Conservation (phyloP, 352 stramenopile genomes). For the Phytophthora tentaculata region DNA sequence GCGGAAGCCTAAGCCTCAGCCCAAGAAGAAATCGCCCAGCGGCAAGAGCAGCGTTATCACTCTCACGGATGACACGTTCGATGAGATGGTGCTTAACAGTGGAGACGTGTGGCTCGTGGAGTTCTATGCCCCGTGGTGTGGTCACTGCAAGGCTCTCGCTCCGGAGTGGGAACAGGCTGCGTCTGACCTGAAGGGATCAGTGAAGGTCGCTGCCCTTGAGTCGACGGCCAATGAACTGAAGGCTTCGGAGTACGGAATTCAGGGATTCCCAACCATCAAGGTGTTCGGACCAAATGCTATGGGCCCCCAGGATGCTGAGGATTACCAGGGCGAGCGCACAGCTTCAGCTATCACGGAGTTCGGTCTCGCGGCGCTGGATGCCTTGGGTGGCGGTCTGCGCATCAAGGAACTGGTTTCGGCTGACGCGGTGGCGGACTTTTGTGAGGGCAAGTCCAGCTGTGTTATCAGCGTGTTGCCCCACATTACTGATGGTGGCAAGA, state of each 20-base stretch:
- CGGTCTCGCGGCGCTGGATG: conserved; percentile 75
- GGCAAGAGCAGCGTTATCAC: conserved; percentile 83
- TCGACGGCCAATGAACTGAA: conserved; percentile 93
- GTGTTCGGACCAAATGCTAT: conserved; percentile 88
- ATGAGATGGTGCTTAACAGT: conserved; percentile 90
- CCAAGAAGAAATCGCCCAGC: conserved; percentile 52
- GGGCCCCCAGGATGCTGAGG: conserved; percentile 59
- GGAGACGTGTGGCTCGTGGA: conserved; percentile 92
- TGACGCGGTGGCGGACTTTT: conserved; percentile 79
- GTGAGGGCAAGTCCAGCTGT: conserved; percentile 89
- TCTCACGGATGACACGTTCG: conserved; percentile 92
- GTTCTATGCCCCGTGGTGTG: conserved; percentile 94
- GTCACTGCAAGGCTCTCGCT: conserved; percentile 92
- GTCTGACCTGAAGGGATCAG: conserved; percentile 84
- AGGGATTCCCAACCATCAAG: conserved; percentile 96
- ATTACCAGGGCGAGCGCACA: conserved; percentile 91
- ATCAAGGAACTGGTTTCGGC: conserved; percentile 83
- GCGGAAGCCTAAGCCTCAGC: conserved; percentile 38
- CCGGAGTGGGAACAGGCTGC: conserved; percentile 93
- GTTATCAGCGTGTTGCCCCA: conserved; percentile 90
- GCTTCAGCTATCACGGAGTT: conserved; percentile 84
- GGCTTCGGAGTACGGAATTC: conserved; percentile 86
- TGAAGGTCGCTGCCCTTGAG: conserved; percentile 94
- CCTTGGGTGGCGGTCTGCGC: conserved; percentile 69
- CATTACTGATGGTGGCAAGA: conserved; percentile 89